phyloP scores from a whole-genome alignment of 495 filamentous ascomycete genomes.

The Amphirosellinia nigrospora region DNA sequence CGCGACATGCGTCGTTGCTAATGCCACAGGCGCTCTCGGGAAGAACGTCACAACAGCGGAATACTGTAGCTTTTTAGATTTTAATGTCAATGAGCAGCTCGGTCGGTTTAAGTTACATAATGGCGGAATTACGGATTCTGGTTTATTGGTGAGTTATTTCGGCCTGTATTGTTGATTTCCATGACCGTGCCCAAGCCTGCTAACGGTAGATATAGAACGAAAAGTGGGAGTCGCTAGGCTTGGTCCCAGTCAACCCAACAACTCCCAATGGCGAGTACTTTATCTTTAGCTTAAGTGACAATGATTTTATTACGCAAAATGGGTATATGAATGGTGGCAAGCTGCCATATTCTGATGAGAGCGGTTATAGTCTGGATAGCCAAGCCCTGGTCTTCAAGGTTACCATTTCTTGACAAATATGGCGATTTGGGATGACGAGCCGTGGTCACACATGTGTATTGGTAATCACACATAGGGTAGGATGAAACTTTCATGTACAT shows the following conservation, averaged over 20 bases:
- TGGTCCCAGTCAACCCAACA: constrained; percentile 65
- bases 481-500: no score
- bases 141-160: constrained; percentile 31
- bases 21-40: constrained; percentile 58
- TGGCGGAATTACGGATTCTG: constrained; percentile 47
- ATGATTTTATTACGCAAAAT: constrained; percentile 83
- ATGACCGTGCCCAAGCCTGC: not conserved
- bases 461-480: not conserved
- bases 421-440: not conserved
- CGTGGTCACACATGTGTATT: not conserved
- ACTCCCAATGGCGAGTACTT: constrained; percentile 65
- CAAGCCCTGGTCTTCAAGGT: constrained; percentile 78
- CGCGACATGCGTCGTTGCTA: constrained; percentile 37
- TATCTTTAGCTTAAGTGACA: constrained; percentile 73
- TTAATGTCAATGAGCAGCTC: constrained; percentile 72
- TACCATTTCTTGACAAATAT: constrained; percentile 31
- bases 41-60: constrained; percentile 63
- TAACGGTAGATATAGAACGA: constrained; percentile 57
- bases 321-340: constrained; percentile 69
- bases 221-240: constrained; percentile 79
- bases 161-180: not conserved
- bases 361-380: constrained; percentile 68
- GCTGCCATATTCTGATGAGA: constrained; percentile 65
- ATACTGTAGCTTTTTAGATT: constrained; percentile 76
- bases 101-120: constrained; percentile 74